Evolutionary conservation across 2,329 filamentous ascomycete species (phyloP).

Genomic region (Cladosporium sp.): DNA sequence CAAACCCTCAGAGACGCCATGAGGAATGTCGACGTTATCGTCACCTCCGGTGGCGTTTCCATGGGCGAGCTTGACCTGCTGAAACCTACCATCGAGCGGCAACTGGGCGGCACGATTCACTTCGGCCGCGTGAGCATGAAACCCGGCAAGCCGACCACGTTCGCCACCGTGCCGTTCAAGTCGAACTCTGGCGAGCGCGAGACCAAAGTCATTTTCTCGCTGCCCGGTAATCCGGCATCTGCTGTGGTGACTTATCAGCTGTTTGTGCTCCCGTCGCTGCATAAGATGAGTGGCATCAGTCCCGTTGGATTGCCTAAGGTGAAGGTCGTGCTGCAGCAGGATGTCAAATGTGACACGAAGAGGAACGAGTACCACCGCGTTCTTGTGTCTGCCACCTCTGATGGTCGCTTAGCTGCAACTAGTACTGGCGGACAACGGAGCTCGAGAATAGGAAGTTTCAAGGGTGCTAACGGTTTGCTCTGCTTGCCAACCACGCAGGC

Average conservation of each 20-base stretch:
- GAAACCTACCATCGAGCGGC: conserved; percentile 90
- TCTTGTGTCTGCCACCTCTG: conserved; percentile 57
- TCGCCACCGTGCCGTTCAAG: conserved; percentile 76
- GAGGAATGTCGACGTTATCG: conserved; percentile 70
- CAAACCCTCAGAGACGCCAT: conserved; percentile 71
- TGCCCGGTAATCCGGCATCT: conserved; percentile 91
- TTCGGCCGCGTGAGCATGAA: conserved; percentile 98
- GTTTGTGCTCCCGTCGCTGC: conserved; percentile 84
- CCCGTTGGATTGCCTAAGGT: conserved; percentile 68
- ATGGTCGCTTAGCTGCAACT: conserved; percentile 66
- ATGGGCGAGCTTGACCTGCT: conserved; percentile 98
- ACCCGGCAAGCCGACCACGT: conserved; percentile 95
- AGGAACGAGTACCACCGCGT: conserved; percentile 87
- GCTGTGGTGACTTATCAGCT: conserved; percentile 91
- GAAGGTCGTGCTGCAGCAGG: conserved; percentile 66
- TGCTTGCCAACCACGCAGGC: conserved; percentile 66
- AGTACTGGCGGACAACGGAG: conserved; percentile 91
- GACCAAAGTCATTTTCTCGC: conserved; percentile 73
- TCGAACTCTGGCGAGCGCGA: conserved; percentile 49
- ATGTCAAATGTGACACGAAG: conserved; percentile 68
- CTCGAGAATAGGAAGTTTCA: conserved; percentile 82
- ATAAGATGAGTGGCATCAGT: conserved; percentile 66
- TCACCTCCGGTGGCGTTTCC: conserved; percentile 91
- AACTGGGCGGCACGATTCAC: conserved; percentile 86
- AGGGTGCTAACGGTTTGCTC: conserved; percentile 81